Base-by-base conservation (phyloP, 2,329 filamentous ascomycete genomes). In the Drechslerella coelobrocha region DNA sequence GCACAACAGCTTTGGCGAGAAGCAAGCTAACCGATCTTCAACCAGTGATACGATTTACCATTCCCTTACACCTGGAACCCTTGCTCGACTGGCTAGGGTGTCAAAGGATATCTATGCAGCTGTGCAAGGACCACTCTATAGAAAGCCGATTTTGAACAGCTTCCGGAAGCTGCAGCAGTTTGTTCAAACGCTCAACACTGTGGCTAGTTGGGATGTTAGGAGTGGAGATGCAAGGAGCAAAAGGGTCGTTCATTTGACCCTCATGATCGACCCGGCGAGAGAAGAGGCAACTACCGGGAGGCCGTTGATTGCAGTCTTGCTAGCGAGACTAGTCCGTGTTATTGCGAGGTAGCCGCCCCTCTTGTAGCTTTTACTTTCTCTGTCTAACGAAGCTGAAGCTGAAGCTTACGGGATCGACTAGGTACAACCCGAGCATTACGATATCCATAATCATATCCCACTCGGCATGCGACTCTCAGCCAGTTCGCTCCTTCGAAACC, bases 71-170 rank as follows among this genome's bases (percentile, higher is more conserved):
- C 66, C 68, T 23, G 17, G 61, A 43, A 60, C 55, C 47, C 59
- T 75, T 7, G 72, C 73, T 17, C 34, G 51, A 5, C 74, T 75
- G 19, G 74, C 73, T 23, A 59, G 65, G 21, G 73, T 74, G 19
- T 74, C 68, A 9, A 75, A 72, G 47, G 69, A 72, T n/a, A 72
- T 75, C 17, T 75, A 75, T 47, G 72, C 68, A 45, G 74, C 72
- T 24, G 72, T 75, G 24, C 74, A 75, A 54, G 65, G 72, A 19
- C 74, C 74, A 41, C 73, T 75, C 10, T 75, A 75, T 26, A 69
- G 73, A 10, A 71, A 73, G 51, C 65, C 73, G n/a, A 53, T 68
- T 19, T 39, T 75, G n/a, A 65, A 48, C 43, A 73, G 68, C 43
- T 75, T 56, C 39, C 66, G 73, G 21, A 75, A 69, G 39, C 68